phyloP scores from a whole-genome alignment of 345 rosid genomes.

The Linum trigynum region DNA sequence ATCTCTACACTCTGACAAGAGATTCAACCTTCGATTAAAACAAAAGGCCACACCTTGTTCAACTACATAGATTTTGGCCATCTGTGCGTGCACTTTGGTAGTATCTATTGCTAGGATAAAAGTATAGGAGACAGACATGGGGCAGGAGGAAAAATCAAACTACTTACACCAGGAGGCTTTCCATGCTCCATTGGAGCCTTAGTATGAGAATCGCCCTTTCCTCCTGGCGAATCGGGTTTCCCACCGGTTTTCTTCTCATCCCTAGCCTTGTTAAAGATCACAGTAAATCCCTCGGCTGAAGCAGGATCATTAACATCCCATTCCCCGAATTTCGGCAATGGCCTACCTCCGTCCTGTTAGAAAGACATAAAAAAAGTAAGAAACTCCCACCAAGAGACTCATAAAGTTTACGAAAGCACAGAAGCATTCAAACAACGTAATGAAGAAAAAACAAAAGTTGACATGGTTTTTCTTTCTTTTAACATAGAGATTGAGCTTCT shows the following conservation, averaged over 20 bases:
- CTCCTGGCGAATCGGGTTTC: constrained; percentile 50
- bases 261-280: constrained; percentile 84
- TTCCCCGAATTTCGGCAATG: constrained; percentile 92
- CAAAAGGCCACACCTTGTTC: background rate
- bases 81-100: too few relatives aligned
- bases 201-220: constrained; percentile 39
- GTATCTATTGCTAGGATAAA: too few relatives aligned
- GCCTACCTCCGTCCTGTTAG: constrained; percentile 65
- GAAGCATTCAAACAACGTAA: too few relatives aligned
- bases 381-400: too few relatives aligned
- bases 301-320: constrained; percentile 95
- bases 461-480: too few relatives aligned
- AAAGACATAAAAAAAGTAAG: background rate
- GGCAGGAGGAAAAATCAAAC: background rate
- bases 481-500: too few relatives aligned
- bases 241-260: constrained; percentile 91
- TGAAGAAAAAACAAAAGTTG: too few relatives aligned
- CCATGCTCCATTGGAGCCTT: constrained; percentile 51
- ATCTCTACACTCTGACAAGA: too few relatives aligned
- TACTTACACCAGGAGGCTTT: constrained; percentile 74
- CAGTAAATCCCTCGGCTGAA: constrained; percentile 92
- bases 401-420: too few relatives aligned
- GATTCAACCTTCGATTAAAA: background rate
- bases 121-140: background rate
- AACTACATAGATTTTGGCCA: background rate